Evolutionary conservation across 164 flowering plant species (phyloP).

Genomic region (Amborella trichopoda): DNA sequence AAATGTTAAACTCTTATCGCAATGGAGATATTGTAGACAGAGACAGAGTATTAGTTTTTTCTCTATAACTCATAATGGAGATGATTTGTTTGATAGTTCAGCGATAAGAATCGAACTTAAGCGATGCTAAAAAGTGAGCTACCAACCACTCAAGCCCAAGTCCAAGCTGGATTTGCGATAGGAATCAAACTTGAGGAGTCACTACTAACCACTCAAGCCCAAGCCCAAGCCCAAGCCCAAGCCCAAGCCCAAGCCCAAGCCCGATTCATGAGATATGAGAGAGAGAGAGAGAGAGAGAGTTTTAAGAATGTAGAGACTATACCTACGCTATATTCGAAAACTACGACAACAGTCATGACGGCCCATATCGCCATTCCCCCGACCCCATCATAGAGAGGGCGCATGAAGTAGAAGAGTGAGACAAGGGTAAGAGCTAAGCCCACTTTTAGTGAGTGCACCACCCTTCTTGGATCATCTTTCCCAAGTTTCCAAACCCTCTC

Average conservation of each 20-base stretch:
- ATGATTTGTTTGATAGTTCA: no score
- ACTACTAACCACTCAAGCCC: no score
- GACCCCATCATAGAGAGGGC: constrained; percentile 48
- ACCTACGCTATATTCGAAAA: constrained; percentile 74
- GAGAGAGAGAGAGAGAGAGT: background rate
- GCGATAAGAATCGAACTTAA: no score
- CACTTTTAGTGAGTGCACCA: constrained; percentile 59
- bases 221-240: background rate
- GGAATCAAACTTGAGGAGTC: no score
- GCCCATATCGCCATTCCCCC: constrained; percentile 77
- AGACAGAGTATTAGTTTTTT: no score
- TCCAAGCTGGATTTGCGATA: no score
- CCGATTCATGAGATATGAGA: background rate
- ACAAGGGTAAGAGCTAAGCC: constrained; percentile 73
- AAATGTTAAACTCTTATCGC: no score
- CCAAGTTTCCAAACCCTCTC: constrained; percentile 32
- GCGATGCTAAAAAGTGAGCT: background rate
- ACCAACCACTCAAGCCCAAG: no score
- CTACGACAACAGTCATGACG: constrained; percentile 68
- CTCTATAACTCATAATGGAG: no score
- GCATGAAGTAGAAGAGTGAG: constrained; percentile 47
- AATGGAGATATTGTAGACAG: no score
- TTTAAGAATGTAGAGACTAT: constrained; percentile 5
- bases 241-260: background rate
- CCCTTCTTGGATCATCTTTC: constrained; percentile 66